Percentiles rank a stretch among this genome's conserved stretches.
Conservation (phyloP, 805 yeast species). For the Sugiyamaella lignohabitans region DNA sequence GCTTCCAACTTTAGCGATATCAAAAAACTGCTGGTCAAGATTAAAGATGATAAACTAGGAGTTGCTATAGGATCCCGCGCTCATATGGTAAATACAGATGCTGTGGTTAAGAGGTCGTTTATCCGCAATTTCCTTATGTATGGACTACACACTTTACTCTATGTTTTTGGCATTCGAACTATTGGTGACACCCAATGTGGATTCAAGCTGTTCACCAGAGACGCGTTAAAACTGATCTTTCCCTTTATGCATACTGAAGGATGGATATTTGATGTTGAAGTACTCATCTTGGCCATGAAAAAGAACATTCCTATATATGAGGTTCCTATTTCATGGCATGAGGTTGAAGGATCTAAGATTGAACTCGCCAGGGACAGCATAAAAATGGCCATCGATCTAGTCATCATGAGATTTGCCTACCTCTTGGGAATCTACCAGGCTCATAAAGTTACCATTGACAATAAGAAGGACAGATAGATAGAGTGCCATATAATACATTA, state of each 20-base stretch:
- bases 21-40: slow-evolving; percentile 40
- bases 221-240: slow-evolving; percentile 59
- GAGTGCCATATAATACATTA: not conserved
- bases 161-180: slow-evolving; percentile 77
- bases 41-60: slow-evolving; percentile 41
- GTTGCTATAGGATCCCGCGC: slow-evolving; percentile 91
- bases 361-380: slow-evolving; percentile 86
- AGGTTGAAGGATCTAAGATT: slow-evolving; percentile 90
- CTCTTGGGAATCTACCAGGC: slow-evolving; percentile 64
- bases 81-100: slow-evolving; percentile 92
- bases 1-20: slow-evolving; percentile 79
- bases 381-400: slow-evolving; percentile 88
- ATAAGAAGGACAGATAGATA: not conserved
- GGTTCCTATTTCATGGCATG: slow-evolving; percentile 92
- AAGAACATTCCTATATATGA: slow-evolving; percentile 64
- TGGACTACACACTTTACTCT: slow-evolving; percentile 81
- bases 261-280: slow-evolving; percentile 97
- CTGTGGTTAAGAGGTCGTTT: slow-evolving; percentile 89
- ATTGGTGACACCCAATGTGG: slow-evolving; percentile 97
- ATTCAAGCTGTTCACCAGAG: slow-evolving; percentile 79
- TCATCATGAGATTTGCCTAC: slow-evolving; percentile 85
- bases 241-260: slow-evolving; percentile 95
- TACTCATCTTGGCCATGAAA: slow-evolving; percentile 69
- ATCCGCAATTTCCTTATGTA: slow-evolving; percentile 89
- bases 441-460: slow-evolving; percentile 9